Evolutionary conservation across 1,284 basidiomycete species (phyloP).

Genomic region (Leccinum pachyderme): DNA sequence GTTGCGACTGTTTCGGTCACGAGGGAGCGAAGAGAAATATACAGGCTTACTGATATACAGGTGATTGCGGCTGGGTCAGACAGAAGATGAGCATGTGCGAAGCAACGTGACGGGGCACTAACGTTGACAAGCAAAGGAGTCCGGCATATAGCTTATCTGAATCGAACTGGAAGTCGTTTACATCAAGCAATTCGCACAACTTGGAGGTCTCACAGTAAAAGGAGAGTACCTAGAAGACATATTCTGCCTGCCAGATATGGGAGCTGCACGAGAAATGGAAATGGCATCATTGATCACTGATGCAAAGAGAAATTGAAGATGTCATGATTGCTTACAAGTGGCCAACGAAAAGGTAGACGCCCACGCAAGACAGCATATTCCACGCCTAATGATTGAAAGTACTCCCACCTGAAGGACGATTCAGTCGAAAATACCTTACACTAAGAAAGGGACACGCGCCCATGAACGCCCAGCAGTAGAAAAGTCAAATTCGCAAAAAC

Average conservation of each 20-base stretch:
- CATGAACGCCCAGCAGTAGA: slow-evolving; percentile 14
- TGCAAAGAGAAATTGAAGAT: background rate
- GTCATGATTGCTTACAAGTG: slow-evolving; percentile 12
- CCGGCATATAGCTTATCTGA: background rate
- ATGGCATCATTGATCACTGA: background rate
- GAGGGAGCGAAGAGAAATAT: background rate
- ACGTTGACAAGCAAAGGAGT: slow-evolving; percentile 13
- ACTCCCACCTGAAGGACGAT: slow-evolving; percentile 22
- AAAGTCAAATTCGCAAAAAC: slow-evolving; percentile 1
- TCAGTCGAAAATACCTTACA: background rate
- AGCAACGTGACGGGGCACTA: slow-evolving; percentile 3
- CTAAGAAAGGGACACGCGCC: slow-evolving; percentile 7
- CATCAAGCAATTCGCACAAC: background rate
- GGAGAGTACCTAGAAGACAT: slow-evolving; percentile 6
- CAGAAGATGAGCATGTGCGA: background rate
- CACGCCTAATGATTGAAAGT: slow-evolving; percentile 14
- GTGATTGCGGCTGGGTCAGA: slow-evolving; percentile 3
- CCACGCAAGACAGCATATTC: slow-evolving; percentile 22
- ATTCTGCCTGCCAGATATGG: slow-evolving; percentile 22
- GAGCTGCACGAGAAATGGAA: slow-evolving; percentile 7
- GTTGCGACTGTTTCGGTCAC: background rate
- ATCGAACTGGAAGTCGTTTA: slow-evolving; percentile 7
- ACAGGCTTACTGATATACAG: slow-evolving; percentile 8
- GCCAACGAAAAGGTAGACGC: slow-evolving; percentile 23
- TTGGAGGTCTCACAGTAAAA: slow-evolving; percentile 13